Base-by-base conservation (phyloP, 208 protist genomes). In the Porcisia hertigi region DNA sequence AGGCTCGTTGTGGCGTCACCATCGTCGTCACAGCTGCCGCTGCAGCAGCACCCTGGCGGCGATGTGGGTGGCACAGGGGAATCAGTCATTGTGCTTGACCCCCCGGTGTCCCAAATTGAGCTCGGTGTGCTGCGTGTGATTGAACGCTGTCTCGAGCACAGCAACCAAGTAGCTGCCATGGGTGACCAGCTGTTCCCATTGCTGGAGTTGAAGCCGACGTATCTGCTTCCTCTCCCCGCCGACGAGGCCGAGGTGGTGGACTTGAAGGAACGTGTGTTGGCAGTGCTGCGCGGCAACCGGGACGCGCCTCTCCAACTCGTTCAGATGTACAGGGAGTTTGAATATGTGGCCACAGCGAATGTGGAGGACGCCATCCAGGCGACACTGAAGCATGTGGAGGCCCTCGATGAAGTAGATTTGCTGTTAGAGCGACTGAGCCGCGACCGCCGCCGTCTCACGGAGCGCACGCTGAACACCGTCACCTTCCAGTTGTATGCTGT, bases 101-200 rank as follows among this genome's bases (percentile, higher is more conserved):
- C 95, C 4, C 76, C 88, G 6, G 79, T 97, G 57, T 86, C 95
- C 66, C 88, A 91, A 25, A 83, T 97, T 1, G 83, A 83, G 76
- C 67, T 60, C 8, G 75, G 81, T 71, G 92, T 97, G 63, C 59
- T 76, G 73, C 71, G 30, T 39, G 93, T 95, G 54, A 88, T 97
- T 71, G 85, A 92, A 43, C 79, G 84, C 75, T 97, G 95, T 75
- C 95, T 97, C 73, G 82, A 80, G 41, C 87, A 95, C 79, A 87
- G 81, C n/a, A 79, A 89, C 74, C 77, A 79, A 60, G 86, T 98
- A 12, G 59, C 75, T 9, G 93, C 86, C 53, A 94, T 98, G 86
- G 96, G 96, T 18, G 94, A 97, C 73, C 92, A 97, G 83, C 82
- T 98, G 6, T 98, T 98, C 69, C 96, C 96, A 1, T 73, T 98